Evolutionary conservation across 345 rosid species (phyloP).

Genomic region (Sonneratia alba): DNA sequence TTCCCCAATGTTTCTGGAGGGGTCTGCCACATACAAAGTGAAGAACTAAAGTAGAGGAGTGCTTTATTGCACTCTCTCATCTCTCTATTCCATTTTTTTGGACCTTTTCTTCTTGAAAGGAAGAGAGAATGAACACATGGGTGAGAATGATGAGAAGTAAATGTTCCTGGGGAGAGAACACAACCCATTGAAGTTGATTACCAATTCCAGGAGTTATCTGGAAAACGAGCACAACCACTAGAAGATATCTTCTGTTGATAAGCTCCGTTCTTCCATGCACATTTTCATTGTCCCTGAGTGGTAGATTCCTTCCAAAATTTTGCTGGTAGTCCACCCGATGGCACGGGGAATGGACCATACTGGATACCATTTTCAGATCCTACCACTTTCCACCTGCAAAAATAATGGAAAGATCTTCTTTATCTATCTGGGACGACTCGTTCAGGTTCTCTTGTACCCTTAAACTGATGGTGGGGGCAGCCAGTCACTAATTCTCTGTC

Average conservation of each 20-base stretch:
- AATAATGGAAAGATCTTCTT: background rate
- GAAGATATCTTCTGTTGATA: too few relatives aligned
- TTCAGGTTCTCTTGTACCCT: background rate
- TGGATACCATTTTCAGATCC: conserved; percentile 51
- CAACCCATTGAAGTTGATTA: too few relatives aligned
- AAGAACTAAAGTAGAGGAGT: background rate
- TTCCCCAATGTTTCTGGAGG: conserved; percentile 16
- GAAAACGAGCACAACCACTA: too few relatives aligned
- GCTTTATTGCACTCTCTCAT: background rate
- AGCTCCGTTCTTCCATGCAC: background rate
- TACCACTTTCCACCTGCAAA: conserved; percentile 63
- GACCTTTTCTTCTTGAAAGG: background rate
- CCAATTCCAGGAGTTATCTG: too few relatives aligned
- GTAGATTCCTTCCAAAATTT: conserved; percentile 48
- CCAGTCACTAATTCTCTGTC: too few relatives aligned
- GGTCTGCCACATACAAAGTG: background rate
- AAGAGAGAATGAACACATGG: background rate
- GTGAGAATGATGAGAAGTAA: background rate
- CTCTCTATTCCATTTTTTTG: background rate
- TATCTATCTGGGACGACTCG: background rate
- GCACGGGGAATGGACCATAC: conserved; percentile 74
- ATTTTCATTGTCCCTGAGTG: background rate
- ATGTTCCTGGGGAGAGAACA: background rate
- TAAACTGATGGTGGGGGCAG: too few relatives aligned
- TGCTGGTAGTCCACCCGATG: conserved; percentile 56